Percentiles rank a stretch among this genome's conserved stretches.
Conservation (phyloP, 129 eudicot genomes). For the Saposhnikovia divaricata region DNA sequence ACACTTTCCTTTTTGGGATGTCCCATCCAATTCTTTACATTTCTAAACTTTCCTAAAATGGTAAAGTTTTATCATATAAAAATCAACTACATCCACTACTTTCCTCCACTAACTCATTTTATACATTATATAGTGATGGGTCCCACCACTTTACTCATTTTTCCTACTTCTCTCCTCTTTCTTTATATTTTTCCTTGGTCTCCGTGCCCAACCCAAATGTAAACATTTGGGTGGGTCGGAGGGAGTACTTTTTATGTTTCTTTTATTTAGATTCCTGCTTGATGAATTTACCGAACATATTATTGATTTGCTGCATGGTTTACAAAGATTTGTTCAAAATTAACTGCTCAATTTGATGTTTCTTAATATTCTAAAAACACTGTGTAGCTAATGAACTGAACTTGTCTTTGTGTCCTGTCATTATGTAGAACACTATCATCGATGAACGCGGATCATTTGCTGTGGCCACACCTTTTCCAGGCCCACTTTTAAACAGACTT, state of each 20-base stretch:
- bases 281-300: not conserved
- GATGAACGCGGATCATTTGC: slow-evolving; percentile 91
- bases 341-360: not conserved
- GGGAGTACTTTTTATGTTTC: not conserved
- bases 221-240: no score
- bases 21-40: no score
- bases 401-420: slow-evolving; percentile 19
- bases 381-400: not conserved
- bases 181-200: no score
- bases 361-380: not conserved
- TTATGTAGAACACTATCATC: slow-evolving; percentile 59
- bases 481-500: slow-evolving; percentile 61
- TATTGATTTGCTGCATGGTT: slow-evolving; percentile 5
- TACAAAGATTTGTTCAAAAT: not conserved
- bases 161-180: no score
- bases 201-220: no score
- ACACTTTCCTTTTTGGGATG: no score
- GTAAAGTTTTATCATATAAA: no score
- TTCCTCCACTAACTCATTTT: no score
- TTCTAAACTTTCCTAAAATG: no score
- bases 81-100: no score
- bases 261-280: not conserved
- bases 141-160: no score
- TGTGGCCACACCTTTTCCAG: slow-evolving; percentile 71
- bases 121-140: no score